Conservation (phyloP, 768 basidiomycete genomes). For the Sporobolomyces phaffii region DNA sequence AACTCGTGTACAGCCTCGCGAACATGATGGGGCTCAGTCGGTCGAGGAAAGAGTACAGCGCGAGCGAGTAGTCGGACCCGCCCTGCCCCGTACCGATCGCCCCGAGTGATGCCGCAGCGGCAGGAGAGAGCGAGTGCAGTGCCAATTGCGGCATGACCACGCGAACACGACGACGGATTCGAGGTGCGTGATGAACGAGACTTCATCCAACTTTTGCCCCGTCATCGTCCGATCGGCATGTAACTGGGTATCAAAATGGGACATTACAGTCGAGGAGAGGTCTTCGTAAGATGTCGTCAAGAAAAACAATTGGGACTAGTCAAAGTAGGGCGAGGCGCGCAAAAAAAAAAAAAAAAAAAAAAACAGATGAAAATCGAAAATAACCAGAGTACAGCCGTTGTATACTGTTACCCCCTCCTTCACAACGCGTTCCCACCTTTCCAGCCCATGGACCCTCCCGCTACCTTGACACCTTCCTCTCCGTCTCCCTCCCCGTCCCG, state of each 20-base stretch:
- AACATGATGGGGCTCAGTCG: slow-evolving; percentile 71
- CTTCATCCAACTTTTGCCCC: too few relatives aligned
- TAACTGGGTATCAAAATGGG: too few relatives aligned
- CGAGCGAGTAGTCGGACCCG: slow-evolving; percentile 25
- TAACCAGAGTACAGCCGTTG: too few relatives aligned
- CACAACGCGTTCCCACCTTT: slow-evolving; percentile 2
- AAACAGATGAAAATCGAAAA: not conserved
- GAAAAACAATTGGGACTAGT: too few relatives aligned
- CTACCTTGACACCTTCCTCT: not conserved
- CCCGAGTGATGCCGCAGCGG: not conserved
- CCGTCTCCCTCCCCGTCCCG: not conserved
- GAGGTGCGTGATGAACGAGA: too few relatives aligned
- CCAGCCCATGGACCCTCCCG: not conserved
- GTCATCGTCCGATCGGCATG: too few relatives aligned
- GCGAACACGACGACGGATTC: too few relatives aligned
- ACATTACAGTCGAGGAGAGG: too few relatives aligned
- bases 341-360: not conserved
- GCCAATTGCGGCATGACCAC: not conserved
- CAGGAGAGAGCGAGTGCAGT: not conserved
- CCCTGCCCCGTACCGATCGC: not conserved
- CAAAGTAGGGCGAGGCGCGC: not conserved
- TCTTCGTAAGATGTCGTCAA: too few relatives aligned
- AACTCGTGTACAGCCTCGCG: slow-evolving; percentile 71
- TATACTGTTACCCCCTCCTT: too few relatives aligned
- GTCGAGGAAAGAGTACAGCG: slow-evolving; percentile 59